Conservation (phyloP, 768 basidiomycete species). For the Podaxis rugospora region DNA sequence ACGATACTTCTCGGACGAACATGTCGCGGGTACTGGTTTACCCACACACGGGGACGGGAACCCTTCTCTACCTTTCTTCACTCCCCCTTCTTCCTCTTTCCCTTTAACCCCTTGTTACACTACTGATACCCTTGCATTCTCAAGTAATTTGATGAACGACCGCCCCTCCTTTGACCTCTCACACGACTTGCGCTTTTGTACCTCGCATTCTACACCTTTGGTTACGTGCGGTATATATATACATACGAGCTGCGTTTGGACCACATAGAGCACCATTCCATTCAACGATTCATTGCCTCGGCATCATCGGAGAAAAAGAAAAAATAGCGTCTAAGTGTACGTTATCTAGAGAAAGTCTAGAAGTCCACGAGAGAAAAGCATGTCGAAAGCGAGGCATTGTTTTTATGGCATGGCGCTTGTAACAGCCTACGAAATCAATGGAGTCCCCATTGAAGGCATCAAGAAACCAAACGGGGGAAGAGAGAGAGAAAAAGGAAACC, state of each 20-base stretch:
- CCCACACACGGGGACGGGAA: neutral
- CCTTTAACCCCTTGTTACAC: neutral
- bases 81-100: neutral
- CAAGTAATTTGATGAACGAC: constrained; percentile 1
- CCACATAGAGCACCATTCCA: too few relatives aligned
- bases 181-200: too few relatives aligned
- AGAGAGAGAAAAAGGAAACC: neutral
- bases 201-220: neutral
- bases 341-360: neutral
- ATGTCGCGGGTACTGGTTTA: neutral
- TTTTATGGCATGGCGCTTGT: too few relatives aligned
- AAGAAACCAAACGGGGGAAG: neutral
- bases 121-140: constrained; percentile 11
- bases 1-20: neutral
- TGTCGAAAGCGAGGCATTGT: neutral
- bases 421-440: too few relatives aligned
- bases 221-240: neutral
- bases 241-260: neutral
- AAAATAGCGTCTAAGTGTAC: neutral
- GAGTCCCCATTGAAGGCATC: neutral
- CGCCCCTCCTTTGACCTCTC: neutral
- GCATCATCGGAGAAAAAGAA: neutral
- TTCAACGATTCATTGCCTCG: too few relatives aligned
- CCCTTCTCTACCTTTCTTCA: neutral
- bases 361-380: neutral